Evolutionary conservation across 371 early-diverging fungal species (phyloP).

Genomic region (Dinochytrium kinnereticum): DNA sequence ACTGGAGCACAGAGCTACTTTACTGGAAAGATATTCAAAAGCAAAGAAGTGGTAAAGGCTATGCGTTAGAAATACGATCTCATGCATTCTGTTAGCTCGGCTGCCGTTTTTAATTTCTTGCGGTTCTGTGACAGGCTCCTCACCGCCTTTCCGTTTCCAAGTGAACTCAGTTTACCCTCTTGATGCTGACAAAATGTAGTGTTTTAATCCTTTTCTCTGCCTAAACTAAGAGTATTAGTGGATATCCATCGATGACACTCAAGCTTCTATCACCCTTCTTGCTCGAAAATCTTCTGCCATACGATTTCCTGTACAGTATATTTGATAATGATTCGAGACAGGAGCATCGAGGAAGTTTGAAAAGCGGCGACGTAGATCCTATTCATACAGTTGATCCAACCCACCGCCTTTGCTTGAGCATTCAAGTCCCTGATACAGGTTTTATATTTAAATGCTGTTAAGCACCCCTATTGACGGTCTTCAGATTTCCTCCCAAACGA

Average conservation of each 20-base stretch:
- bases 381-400: slow-evolving; percentile 86
- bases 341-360: slow-evolving; percentile 65
- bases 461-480: too few species aligned
- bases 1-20: slow-evolving; percentile 73
- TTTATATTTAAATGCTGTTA: too few species aligned
- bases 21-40: slow-evolving; percentile 72
- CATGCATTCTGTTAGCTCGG: too few species aligned
- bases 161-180: slow-evolving; percentile 55
- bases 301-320: slow-evolving; percentile 77
- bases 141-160: slow-evolving; percentile 78
- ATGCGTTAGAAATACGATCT: too few species aligned
- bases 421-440: slow-evolving; percentile 76
- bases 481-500: slow-evolving; percentile 73
- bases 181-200: slow-evolving; percentile 18
- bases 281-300: slow-evolving; percentile 95
- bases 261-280: slow-evolving; percentile 88
- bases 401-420: slow-evolving; percentile 76
- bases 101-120: slow-evolving; percentile 57
- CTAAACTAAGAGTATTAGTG: slow-evolving; percentile 15
- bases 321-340: slow-evolving; percentile 77
- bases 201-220: neutral
- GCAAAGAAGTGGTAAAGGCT: slow-evolving; percentile 21
- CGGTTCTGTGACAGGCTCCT: slow-evolving; percentile 54
- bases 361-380: slow-evolving; percentile 75
- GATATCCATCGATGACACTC: slow-evolving; percentile 84